These are phyloP conservation scores for Lasiosphaeris hirsuta DNA, from an alignment of 495 filamentous ascomycete species.

Conservation along the genomic window DNA sequence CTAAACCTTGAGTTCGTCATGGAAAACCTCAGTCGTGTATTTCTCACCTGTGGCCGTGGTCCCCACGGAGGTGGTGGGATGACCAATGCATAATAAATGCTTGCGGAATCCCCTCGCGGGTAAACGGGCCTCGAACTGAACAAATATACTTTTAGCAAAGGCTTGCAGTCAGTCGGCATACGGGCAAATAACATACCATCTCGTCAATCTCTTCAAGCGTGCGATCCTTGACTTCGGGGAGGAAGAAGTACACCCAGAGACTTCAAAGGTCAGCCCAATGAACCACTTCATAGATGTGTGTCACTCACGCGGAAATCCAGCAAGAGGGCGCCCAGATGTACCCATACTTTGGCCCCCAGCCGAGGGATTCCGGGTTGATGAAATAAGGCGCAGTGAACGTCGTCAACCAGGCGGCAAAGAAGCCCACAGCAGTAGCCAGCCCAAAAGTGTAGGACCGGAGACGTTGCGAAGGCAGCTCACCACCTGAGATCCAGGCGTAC, in stretches of 20 bases:
- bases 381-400: slow-evolving; percentile 58
- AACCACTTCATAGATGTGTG: no score
- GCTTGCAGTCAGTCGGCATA: no score
- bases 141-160: no score
- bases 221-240: slow-evolving; percentile 52
- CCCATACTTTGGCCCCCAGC: slow-evolving; percentile 54
- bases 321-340: slow-evolving; percentile 44
- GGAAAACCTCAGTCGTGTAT: no score
- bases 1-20: no score
- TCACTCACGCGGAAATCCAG: slow-evolving; percentile 29
- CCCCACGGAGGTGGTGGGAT: no score
- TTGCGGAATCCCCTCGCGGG: neutral
- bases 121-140: neutral
- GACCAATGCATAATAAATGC: neutral
- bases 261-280: no score
- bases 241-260: slow-evolving; percentile 38
- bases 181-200: slow-evolving; percentile 24
- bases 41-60: no score
- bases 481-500: slow-evolving; percentile 58
- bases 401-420: slow-evolving; percentile 51
- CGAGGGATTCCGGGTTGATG: slow-evolving; percentile 52
- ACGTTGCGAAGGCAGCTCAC: slow-evolving; percentile 51
- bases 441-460: slow-evolving; percentile 54
- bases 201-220: slow-evolving; percentile 54
- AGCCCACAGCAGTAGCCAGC: slow-evolving; percentile 48